These are phyloP conservation scores for Fraxinus anomala DNA, from an alignment of 257 asterid genomes.

Conservation along the genomic window DNA sequence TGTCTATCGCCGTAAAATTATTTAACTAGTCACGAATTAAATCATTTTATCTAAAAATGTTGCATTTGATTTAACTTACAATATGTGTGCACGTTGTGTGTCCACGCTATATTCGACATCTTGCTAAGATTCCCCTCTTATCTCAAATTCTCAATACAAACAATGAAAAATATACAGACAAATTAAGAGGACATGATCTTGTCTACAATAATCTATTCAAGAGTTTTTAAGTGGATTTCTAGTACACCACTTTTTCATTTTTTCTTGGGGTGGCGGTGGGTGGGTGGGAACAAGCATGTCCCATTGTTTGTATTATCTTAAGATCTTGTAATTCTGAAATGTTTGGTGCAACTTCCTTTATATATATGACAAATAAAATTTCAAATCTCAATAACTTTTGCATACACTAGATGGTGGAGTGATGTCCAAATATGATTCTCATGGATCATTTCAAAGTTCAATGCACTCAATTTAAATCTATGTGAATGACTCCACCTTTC, in stretches of 20 bases:
- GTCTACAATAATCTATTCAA: not conserved
- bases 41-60: no score
- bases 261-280: not conserved
- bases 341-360: not conserved
- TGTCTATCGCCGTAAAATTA: no score
- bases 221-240: not conserved
- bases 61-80: no score
- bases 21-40: no score
- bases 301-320: not conserved
- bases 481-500: no score
- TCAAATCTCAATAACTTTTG: not conserved
- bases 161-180: not conserved
- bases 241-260: not conserved
- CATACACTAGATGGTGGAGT: not conserved
- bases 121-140: not conserved
- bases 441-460: not conserved
- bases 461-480: not conserved
- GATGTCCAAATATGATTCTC: not conserved
- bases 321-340: not conserved
- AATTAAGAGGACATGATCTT: not conserved
- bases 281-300: not conserved
- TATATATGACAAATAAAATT: not conserved
- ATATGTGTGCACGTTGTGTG: not conserved
- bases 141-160: not conserved
- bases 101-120: not conserved